Conservation (phyloP, 495 filamentous ascomycete genomes). For the Haplographium delicatum region DNA sequence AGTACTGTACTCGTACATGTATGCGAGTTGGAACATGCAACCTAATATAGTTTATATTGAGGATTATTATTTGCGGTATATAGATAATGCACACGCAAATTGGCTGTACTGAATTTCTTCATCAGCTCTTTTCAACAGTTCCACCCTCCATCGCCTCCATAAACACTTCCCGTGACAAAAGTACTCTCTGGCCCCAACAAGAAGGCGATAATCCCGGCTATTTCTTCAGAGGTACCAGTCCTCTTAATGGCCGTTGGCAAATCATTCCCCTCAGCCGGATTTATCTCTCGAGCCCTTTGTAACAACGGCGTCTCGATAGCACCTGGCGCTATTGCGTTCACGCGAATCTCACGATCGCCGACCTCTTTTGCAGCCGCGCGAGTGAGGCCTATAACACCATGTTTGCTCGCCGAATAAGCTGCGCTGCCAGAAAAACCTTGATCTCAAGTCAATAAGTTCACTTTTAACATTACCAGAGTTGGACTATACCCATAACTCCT, state of each 20-base stretch:
- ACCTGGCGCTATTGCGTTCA: conserved; percentile 52
- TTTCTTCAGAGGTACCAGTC: conserved; percentile 46
- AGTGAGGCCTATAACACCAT: conserved; percentile 48
- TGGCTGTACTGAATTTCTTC: too few species aligned
- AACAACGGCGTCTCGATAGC: conserved; percentile 28
- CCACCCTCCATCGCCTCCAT: conserved; percentile 41
- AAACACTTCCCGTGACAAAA: conserved; percentile 49
- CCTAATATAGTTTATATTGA: too few species aligned
- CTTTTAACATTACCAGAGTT: conserved; percentile 10
- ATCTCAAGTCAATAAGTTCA: conserved; percentile 27
- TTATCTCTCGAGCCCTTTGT: conserved; percentile 14
- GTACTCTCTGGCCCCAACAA: conserved; percentile 43
- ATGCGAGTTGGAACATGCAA: neutral
- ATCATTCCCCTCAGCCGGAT: conserved; percentile 28
- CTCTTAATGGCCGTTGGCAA: conserved; percentile 43
- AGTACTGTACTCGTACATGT: too few species aligned
- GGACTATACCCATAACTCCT: conserved; percentile 28
- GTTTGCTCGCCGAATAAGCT: conserved; percentile 52
- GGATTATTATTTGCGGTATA: too few species aligned
- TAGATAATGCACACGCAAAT: too few species aligned
- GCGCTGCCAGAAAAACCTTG: conserved; percentile 29
- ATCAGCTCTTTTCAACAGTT: conserved; percentile 24
- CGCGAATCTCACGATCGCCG: conserved; percentile 43
- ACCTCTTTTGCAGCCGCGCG: conserved; percentile 52
- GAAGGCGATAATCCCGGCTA: conserved; percentile 48